Evolutionary conservation across 2,329 filamentous ascomycete species (phyloP), one percentile per base, ranked within the genome.

Genomic region (Cladobotryum mycophilum): DNA sequence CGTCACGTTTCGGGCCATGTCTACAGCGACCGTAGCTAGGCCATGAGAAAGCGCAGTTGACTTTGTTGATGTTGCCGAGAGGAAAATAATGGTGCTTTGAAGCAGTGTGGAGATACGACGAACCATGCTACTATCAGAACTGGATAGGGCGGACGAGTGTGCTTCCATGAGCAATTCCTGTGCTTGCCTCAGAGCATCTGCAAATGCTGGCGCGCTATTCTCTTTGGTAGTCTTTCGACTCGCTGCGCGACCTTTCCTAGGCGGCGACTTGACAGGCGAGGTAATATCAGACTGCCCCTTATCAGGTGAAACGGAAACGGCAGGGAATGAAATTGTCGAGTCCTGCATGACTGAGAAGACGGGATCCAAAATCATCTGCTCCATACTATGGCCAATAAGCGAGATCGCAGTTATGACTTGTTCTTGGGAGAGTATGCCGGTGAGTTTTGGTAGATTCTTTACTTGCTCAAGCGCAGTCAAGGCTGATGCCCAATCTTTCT

Each of bases 281-380:
- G 63, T 56, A 30, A 67, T 65, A 41, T 74, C 69, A 11, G 65
- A 59, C 25, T 60, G 57, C n/a, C 53, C 56, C 53, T 70, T 71
- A 34, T 76, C 76, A 22, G 69, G 60, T 25, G 68, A 64, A 56
- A 66, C 62, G 20, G 71, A 70, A 36, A 92, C 74, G 0, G 88
- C 84, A 1, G 91, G 89, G 53, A 92, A 86, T 0, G 90, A 95
- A 22, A 96, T 84, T 0, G 90, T 96, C 1, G 93, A 96, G 61
- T 99, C 93, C 42, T 92, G 88, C 14, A 97, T 79, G 9, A 92
- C 87, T 15, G 89, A 95, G 66, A 92, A 95, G 3, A 93, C 86
- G 3, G 91, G 85, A 66, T 96, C 88, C 4, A 80, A 78, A 12
- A 84, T 79, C 73, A 96, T 88, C 60, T 85, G 78, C 43, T 85